Conservation (phyloP, 2,329 filamentous ascomycete genomes). For the Hypocrella siamensis region DNA sequence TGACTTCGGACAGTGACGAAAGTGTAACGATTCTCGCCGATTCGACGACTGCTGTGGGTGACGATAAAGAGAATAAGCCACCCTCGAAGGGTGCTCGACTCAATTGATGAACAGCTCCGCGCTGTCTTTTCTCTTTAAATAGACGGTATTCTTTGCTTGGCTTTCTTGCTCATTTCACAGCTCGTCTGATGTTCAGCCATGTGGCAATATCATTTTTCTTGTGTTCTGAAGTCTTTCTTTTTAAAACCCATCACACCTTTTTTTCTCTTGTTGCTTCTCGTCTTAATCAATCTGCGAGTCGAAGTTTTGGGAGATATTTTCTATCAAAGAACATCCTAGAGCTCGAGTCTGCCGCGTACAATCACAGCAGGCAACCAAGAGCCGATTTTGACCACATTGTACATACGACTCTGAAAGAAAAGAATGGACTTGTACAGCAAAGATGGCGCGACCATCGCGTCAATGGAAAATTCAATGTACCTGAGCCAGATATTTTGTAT, state of each 20-base stretch:
- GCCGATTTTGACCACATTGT: constrained; percentile 21
- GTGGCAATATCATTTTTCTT: constrained; percentile 4
- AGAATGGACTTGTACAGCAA: constrained; percentile 1
- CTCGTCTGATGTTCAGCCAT: constrained; percentile 5
- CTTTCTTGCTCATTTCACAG: constrained; percentile 5
- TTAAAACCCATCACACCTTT: constrained; percentile 1
- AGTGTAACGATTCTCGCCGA: constrained; percentile 39
- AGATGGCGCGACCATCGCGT: background rate
- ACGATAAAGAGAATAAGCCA: constrained; percentile 31
- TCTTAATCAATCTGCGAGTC: constrained; percentile 4
- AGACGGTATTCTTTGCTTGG: constrained; percentile 5
- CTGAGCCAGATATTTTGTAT: background rate
- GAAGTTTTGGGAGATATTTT: constrained; percentile 9
- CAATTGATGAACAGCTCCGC: no score
- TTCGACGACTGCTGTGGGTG: constrained; percentile 20
- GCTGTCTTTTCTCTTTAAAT: constrained; percentile 1
- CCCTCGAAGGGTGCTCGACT: no score
- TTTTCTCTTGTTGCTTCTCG: constrained; percentile 5
- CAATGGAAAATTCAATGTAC: constrained; percentile 5
- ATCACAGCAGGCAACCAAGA: no score
- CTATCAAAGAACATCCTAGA: constrained; percentile 20
- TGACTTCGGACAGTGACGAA: constrained; percentile 35
- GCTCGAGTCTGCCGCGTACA: constrained; percentile 7
- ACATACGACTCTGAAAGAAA: constrained; percentile 18
- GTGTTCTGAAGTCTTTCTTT: background rate